Evolutionary conservation across 768 basidiomycete genomes (phyloP).

Genomic region (Lentinula guzmanii): DNA sequence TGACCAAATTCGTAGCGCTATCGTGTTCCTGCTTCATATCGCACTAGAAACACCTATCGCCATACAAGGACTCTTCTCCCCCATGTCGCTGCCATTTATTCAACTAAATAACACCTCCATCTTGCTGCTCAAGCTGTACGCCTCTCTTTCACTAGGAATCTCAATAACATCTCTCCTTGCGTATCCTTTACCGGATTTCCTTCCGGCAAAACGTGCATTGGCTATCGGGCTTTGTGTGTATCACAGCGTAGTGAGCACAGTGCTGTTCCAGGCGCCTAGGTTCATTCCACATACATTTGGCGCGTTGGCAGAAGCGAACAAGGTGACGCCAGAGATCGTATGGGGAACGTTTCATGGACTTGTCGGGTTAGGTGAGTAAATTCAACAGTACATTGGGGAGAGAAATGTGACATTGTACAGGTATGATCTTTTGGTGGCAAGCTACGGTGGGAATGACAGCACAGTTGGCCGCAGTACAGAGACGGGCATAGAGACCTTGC

Average conservation of each 20-base stretch:
- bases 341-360: slow-evolving; percentile 75
- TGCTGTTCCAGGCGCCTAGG: slow-evolving; percentile 70
- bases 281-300: slow-evolving; percentile 78
- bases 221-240: slow-evolving; percentile 75
- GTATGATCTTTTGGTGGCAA: slow-evolving; percentile 83
- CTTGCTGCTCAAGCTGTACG: slow-evolving; percentile 73
- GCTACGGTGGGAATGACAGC: slow-evolving; percentile 37
- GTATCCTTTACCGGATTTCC: slow-evolving; percentile 71
- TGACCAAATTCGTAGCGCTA: slow-evolving; percentile 36
- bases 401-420: not conserved
- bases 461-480: slow-evolving; percentile 2
- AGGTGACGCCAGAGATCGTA: slow-evolving; percentile 62
- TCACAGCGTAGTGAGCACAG: slow-evolving; percentile 65
- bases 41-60: slow-evolving; percentile 75
- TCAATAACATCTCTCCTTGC: slow-evolving; percentile 61
- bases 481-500: not conserved
- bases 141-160: slow-evolving; percentile 52
- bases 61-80: slow-evolving; percentile 67
- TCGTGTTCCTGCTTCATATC: slow-evolving; percentile 73
- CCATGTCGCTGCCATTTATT: slow-evolving; percentile 61
- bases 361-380: slow-evolving; percentile 41
- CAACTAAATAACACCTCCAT: slow-evolving; percentile 80
- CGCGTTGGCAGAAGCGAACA: slow-evolving; percentile 51
- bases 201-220: slow-evolving; percentile 80
- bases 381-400: not conserved